Evolutionary conservation across 495 filamentous ascomycete species (phyloP).

Genomic region (Elasticomyces elasticus): DNA sequence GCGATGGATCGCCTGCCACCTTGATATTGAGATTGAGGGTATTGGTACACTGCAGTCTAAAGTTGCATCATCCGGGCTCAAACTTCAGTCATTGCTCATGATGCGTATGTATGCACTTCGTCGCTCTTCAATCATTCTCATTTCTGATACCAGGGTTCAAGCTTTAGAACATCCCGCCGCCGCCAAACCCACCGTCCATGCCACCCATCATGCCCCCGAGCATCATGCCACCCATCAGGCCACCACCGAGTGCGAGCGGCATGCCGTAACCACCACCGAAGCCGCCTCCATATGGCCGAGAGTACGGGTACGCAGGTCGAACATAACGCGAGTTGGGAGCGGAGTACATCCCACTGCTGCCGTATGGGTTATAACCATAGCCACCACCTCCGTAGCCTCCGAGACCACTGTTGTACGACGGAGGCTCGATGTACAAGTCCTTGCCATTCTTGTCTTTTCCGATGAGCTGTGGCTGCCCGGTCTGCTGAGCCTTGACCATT

Average conservation of each 20-base stretch:
- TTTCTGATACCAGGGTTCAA: background rate
- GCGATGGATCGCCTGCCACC: background rate
- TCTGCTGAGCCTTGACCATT: slow-evolving; percentile 35
- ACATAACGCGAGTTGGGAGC: slow-evolving; percentile 38
- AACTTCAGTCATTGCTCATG: no score
- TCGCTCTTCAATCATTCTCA: no score
- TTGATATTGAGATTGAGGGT: background rate
- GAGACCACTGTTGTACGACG: slow-evolving; percentile 20
- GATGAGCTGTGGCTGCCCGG: slow-evolving; percentile 39
- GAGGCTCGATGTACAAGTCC: slow-evolving; percentile 41
- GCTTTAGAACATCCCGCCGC: background rate
- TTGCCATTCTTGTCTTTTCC: slow-evolving; percentile 37
- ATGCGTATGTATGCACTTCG: background rate
- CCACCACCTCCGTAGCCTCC: slow-evolving; percentile 16
- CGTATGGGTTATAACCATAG: slow-evolving; percentile 37
- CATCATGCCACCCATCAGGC: slow-evolving; percentile 35
- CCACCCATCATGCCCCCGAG: slow-evolving; percentile 30
- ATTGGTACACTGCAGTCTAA: background rate
- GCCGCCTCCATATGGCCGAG: slow-evolving; percentile 34
- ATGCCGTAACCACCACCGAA: slow-evolving; percentile 38
- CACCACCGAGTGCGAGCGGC: slow-evolving; percentile 33
- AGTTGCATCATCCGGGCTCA: no score
- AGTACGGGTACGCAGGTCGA: slow-evolving; percentile 36
- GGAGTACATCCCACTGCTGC: slow-evolving; percentile 24
- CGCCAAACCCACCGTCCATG: slow-evolving; percentile 2